Base-by-base conservation (phyloP, 345 rosid species). In the Eucalyptus albens region DNA sequence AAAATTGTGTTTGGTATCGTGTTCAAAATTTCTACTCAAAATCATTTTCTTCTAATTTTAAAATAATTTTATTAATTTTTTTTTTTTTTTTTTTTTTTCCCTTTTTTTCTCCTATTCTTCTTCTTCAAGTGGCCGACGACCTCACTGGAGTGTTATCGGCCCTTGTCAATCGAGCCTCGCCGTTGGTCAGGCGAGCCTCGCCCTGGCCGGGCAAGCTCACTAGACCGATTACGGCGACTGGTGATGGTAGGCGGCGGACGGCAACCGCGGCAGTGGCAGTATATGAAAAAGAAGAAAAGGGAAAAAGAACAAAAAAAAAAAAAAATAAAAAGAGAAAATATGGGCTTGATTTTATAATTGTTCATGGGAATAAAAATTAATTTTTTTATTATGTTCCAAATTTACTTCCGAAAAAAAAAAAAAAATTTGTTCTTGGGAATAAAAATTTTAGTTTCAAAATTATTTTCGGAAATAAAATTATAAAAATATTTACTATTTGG, bases 401-500 rank as follows among this genome's bases (percentile, higher is more conserved):
- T 53, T 2, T 19, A 53, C 4, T 53, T 53, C 0, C 5, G 1
- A 3, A 53, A 53, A 3, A 53, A 51, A 53, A 3, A 7, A 0
- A 53, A 0, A 53, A 53, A 51, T 17, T 53, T 53, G 0, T 53
- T 53, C 0, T 1, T 0, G 1, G 0, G 0, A 53, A 17, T 2
- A 53, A 53, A 53, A 7, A 0, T 53, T 53, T 53, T 53, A 53
- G 2, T 53, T 53, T 19, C 0, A 53, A 53, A 53, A 53, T 1
- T 53, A 19, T 7, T 53, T 3, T 0, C 0, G 1, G 0, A 19
- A 53, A 53, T 3, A 53, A 2, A 53, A 53, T 0, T 8, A 53
- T 53, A 53, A 0, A 17, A 3, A 0, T 0, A 3, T 53, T 53
- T 51, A 17, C 4, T 53, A 53, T 53, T 53, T 53, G 56, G 56